phyloP scores from a whole-genome alignment of 768 basidiomycete genomes.

The Amanita rimosa region DNA sequence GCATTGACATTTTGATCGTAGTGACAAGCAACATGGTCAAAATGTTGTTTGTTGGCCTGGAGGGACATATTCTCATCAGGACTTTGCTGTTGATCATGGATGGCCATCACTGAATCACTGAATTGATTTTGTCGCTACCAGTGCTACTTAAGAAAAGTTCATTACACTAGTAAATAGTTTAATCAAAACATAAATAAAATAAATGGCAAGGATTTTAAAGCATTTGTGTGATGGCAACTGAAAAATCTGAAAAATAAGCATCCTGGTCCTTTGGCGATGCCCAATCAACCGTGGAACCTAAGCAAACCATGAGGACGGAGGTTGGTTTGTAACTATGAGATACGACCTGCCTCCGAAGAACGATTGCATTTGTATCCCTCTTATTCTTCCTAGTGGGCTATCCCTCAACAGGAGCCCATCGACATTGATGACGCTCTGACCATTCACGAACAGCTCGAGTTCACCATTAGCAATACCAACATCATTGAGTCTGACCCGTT shows the following conservation, averaged over 20 bases:
- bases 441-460: conserved; percentile 54
- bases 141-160: no score
- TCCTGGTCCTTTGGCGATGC: conserved; percentile 53
- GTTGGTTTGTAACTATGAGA: no score
- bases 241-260: conserved; percentile 61
- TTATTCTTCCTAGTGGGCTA: conserved; percentile 35
- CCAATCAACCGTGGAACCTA: conserved; percentile 35
- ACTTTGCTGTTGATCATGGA: conserved; percentile 5
- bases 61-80: conserved; percentile 13
- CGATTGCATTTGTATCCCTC: conserved; percentile 67
- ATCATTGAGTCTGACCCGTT: conserved; percentile 70
- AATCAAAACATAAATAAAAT: no score
- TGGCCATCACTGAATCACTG: neutral
- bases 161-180: no score
- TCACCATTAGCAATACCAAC: conserved; percentile 61
- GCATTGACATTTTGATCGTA: conserved; percentile 12
- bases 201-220: neutral
- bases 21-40: conserved; percentile 15
- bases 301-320: conserved; percentile 1
- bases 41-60: conserved; percentile 27
- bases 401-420: conserved; percentile 43
- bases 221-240: neutral
- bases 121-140: no score
- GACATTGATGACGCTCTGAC: conserved; percentile 51
- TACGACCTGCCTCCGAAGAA: conserved; percentile 56